phyloP scores from a whole-genome alignment of 371 early-diverging fungal genomes.

The Coemansia sp. region DNA sequence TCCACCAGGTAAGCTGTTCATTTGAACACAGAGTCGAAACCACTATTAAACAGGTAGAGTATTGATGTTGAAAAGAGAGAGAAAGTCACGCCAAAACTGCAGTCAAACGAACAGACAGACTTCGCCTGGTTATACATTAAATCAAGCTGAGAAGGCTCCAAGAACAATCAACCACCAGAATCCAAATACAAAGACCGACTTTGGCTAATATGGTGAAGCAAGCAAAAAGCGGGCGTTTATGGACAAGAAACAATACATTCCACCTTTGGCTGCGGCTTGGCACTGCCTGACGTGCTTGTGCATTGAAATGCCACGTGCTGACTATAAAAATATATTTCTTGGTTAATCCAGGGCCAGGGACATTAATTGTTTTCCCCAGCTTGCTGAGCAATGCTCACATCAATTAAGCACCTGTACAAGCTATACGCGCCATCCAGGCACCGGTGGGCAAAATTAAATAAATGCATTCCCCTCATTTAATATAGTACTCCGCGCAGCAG shows the following conservation, averaged over 20 bases:
- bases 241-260: neutral
- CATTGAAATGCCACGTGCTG: slow-evolving; percentile 2
- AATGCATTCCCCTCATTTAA: neutral
- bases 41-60: neutral
- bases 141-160: slow-evolving; percentile 4
- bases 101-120: neutral
- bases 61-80: neutral
- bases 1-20: neutral
- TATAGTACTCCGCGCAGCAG: neutral
- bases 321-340: neutral
- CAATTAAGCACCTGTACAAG: neutral
- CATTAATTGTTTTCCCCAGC: neutral
- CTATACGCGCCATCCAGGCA: neutral
- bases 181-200: neutral
- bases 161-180: neutral
- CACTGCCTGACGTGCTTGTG: neutral
- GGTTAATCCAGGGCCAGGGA: neutral
- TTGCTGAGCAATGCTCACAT: neutral
- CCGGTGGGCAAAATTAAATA: neutral
- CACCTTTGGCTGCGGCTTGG: slow-evolving; percentile 7
- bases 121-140: neutral
- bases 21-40: neutral
- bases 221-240: neutral
- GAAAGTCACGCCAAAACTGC: slow-evolving; percentile 1
- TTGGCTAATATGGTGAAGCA: neutral